These are phyloP conservation scores for Macrocybe gigantea DNA, from an alignment of 768 basidiomycete species.

Conservation along the genomic window DNA sequence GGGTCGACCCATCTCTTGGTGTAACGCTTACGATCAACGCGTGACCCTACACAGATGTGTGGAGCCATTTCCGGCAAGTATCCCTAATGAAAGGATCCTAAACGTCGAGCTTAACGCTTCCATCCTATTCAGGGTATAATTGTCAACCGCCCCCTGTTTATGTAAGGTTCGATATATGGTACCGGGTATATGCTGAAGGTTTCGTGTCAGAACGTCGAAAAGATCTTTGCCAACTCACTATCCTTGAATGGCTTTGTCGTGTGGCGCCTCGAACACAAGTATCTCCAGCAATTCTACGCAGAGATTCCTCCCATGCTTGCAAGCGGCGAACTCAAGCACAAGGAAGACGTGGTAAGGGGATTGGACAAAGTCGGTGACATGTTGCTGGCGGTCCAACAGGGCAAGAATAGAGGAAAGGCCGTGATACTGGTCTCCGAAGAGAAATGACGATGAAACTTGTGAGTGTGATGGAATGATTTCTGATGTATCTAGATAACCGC, in stretches of 20 bases:
- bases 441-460: too few species aligned
- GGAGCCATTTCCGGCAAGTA: slow-evolving; percentile 28
- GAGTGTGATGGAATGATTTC: too few species aligned
- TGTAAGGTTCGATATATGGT: too few species aligned
- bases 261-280: slow-evolving; percentile 22
- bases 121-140: background rate
- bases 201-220: slow-evolving; percentile 27
- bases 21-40: background rate
- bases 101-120: background rate
- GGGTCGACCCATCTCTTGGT: background rate
- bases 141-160: too few species aligned
- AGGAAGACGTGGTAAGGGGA: slow-evolving; percentile 39
- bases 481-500: too few species aligned
- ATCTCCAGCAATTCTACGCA: slow-evolving; percentile 32
- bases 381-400: slow-evolving; percentile 24
- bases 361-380: slow-evolving; percentile 32
- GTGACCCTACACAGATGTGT: slow-evolving; percentile 22
- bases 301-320: slow-evolving; percentile 33
- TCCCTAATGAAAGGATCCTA: background rate
- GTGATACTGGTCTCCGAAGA: slow-evolving; percentile 21
- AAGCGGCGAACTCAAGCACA: slow-evolving; percentile 38
- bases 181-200: background rate
- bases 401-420: slow-evolving; percentile 19
- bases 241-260: slow-evolving; percentile 33
- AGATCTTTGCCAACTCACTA: slow-evolving; percentile 35